phyloP scores from a whole-genome alignment of 2,329 filamentous ascomycete genomes.

The Fonsecaea multimorphosa region DNA sequence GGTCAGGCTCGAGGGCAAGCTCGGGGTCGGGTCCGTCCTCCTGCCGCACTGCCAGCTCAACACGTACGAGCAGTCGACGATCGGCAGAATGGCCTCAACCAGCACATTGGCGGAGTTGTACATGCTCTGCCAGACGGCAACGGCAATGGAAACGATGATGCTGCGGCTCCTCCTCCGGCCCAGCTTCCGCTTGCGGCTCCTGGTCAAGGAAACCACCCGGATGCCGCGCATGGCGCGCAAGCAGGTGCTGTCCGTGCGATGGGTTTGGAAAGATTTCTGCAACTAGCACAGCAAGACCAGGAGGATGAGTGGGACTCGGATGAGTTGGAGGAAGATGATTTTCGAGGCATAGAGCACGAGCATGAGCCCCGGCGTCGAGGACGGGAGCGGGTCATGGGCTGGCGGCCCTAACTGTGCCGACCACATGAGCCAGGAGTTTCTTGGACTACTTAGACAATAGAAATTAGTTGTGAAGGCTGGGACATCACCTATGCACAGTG shows the following conservation, averaged over 20 bases:
- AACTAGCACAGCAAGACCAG: constrained; percentile 58
- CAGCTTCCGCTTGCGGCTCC: constrained; percentile 32
- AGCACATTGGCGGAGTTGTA: not conserved
- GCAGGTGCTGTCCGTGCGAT: constrained; percentile 31
- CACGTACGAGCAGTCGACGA: not conserved
- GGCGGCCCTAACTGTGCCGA: constrained; percentile 17
- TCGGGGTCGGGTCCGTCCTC: constrained; percentile 10
- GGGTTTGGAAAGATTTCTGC: constrained; percentile 59
- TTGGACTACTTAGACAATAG: not conserved
- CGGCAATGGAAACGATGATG: constrained; percentile 12
- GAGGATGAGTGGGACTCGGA: constrained; percentile 67
- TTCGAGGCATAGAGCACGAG: constrained; percentile 16
- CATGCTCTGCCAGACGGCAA: constrained; percentile 8
- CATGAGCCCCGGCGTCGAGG: not conserved
- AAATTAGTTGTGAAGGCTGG: not conserved
- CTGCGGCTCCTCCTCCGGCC: constrained; percentile 13
- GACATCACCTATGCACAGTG: not conserved
- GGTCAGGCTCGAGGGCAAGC: constrained; percentile 9
- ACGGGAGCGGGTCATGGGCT: constrained; percentile 12
- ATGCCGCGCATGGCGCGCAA: constrained; percentile 12
- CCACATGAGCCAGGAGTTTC: not conserved
- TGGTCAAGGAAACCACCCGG: constrained; percentile 34
- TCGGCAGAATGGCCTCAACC: not conserved
- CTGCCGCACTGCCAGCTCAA: constrained; percentile 1
- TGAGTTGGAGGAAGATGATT: constrained; percentile 55